Conservation (phyloP, 2,329 filamentous ascomycete species). For the Neofusicoccum laricinum region DNA sequence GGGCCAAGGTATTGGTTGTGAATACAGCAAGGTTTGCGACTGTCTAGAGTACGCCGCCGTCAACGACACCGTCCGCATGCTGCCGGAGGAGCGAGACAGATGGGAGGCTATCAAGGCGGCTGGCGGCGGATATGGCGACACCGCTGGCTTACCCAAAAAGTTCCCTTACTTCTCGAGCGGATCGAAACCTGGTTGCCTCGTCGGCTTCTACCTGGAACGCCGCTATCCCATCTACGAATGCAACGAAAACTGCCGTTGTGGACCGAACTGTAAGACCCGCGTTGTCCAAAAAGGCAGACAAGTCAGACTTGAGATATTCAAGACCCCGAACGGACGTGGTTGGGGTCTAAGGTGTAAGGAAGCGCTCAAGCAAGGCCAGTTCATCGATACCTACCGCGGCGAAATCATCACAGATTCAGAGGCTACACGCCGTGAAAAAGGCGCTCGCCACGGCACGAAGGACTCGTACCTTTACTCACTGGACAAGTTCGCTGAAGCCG, state of each 20-base stretch:
- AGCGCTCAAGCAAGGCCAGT: slow-evolving; percentile 68
- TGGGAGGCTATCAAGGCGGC: slow-evolving; percentile 21
- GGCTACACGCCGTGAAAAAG: slow-evolving; percentile 61
- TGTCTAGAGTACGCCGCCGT: slow-evolving; percentile 65
- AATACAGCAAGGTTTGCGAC: slow-evolving; percentile 60
- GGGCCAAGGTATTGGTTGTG: slow-evolving; percentile 55
- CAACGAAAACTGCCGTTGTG: slow-evolving; percentile 68
- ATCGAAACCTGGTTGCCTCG: slow-evolving; percentile 28
- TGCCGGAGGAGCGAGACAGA: background rate
- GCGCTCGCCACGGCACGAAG: slow-evolving; percentile 47
- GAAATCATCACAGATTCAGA: slow-evolving; percentile 52
- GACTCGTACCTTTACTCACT: slow-evolving; percentile 77
- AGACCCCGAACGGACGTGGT: slow-evolving; percentile 63
- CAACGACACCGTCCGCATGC: slow-evolving; percentile 30
- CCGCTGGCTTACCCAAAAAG: slow-evolving; percentile 41
- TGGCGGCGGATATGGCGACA: slow-evolving; percentile 24
- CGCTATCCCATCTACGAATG: slow-evolving; percentile 71
- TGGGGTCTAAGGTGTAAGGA: slow-evolving; percentile 71
- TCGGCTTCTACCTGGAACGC: slow-evolving; percentile 42
- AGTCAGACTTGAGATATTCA: slow-evolving; percentile 73
- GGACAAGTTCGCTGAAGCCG: slow-evolving; percentile 72
- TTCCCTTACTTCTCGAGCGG: slow-evolving; percentile 60
- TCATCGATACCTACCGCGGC: slow-evolving; percentile 76
- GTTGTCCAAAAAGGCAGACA: slow-evolving; percentile 72
- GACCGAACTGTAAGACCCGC: slow-evolving; percentile 64